Evolutionary conservation across 176 grass and related monocot genomes (phyloP).

Genomic region (Raddia guianensis): DNA sequence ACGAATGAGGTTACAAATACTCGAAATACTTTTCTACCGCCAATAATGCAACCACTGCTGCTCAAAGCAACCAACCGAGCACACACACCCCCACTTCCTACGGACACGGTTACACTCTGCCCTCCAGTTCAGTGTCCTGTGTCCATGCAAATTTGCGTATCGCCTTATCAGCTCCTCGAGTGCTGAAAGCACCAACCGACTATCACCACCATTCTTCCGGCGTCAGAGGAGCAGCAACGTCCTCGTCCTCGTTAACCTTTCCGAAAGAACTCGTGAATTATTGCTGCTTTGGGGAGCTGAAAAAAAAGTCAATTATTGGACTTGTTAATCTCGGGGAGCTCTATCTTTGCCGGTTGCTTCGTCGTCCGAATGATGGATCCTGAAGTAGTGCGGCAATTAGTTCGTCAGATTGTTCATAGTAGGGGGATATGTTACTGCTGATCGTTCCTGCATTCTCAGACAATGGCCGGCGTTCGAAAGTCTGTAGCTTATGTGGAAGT

Average conservation of each 20-base stretch:
- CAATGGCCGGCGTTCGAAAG: neutral
- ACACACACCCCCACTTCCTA: neutral
- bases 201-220: slow-evolving; percentile 36
- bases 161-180: slow-evolving; percentile 39
- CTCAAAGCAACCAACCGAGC: neutral
- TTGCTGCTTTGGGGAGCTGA: slow-evolving; percentile 30
- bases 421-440: neutral
- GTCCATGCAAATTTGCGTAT: slow-evolving; percentile 30
- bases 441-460: neutral
- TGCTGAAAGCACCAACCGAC: slow-evolving; percentile 42
- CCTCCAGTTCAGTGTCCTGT: too few species aligned
- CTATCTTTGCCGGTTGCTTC: slow-evolving; percentile 1
- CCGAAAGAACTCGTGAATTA: slow-evolving; percentile 22
- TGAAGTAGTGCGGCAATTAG: slow-evolving; percentile 18
- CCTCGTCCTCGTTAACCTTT: neutral
- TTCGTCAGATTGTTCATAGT: neutral
- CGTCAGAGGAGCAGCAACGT: slow-evolving; percentile 20
- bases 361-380: neutral
- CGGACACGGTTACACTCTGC: neutral
- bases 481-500: neutral
- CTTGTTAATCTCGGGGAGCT: slow-evolving; percentile 33
- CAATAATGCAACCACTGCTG: slow-evolving; percentile 50
- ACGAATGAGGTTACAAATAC: too few species aligned
- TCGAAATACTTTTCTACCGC: neutral
- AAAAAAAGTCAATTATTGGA: slow-evolving; percentile 41